phyloP scores from a whole-genome alignment of 805 yeast genomes.

The Yamadazyma paraphyllophila region DNA sequence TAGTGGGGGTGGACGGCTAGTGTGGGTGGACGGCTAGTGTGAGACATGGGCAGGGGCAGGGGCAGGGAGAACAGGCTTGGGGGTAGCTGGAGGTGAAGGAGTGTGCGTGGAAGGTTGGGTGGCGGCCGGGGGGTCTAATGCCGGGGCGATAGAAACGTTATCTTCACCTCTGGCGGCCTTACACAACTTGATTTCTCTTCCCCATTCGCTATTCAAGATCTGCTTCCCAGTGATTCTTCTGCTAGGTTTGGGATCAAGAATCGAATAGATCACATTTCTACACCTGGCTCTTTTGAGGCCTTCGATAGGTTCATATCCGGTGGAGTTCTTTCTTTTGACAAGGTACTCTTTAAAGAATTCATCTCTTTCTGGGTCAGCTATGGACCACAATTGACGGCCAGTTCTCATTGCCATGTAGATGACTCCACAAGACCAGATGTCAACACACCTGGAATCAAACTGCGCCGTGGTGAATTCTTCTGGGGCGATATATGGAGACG shows the following conservation, averaged over 20 bases:
- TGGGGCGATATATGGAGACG: slow-evolving; percentile 89
- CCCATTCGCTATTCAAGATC: slow-evolving; percentile 92
- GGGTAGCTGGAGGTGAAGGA: slow-evolving; percentile 1
- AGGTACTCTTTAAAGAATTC: slow-evolving; percentile 76
- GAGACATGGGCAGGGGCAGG: background rate
- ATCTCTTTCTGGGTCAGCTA: slow-evolving; percentile 72
- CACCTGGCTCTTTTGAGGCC: slow-evolving; percentile 80
- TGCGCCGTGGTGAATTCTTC: slow-evolving; percentile 67
- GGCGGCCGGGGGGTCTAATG: slow-evolving; percentile 1
- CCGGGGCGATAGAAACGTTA: slow-evolving; percentile 1
- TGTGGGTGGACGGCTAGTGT: background rate
- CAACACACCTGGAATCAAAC: slow-evolving; percentile 81
- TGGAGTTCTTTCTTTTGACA: slow-evolving; percentile 72
- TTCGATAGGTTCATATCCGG: slow-evolving; percentile 93
- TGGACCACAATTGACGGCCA: slow-evolving; percentile 89
- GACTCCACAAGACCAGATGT: slow-evolving; percentile 92
- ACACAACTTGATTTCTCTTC: slow-evolving; percentile 80
- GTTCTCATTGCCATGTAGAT: slow-evolving; percentile 93
- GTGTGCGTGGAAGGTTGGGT: background rate
- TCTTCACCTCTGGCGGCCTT: slow-evolving; percentile 55
- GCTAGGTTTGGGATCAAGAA: slow-evolving; percentile 85
- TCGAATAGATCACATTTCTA: slow-evolving; percentile 88
- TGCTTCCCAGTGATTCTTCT: slow-evolving; percentile 88
- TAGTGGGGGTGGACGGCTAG: background rate
- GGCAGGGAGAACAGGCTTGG: background rate